These are phyloP conservation scores for Friedmanniomyces simplex DNA, from an alignment of 495 filamentous ascomycete species.

Conservation along the genomic window DNA sequence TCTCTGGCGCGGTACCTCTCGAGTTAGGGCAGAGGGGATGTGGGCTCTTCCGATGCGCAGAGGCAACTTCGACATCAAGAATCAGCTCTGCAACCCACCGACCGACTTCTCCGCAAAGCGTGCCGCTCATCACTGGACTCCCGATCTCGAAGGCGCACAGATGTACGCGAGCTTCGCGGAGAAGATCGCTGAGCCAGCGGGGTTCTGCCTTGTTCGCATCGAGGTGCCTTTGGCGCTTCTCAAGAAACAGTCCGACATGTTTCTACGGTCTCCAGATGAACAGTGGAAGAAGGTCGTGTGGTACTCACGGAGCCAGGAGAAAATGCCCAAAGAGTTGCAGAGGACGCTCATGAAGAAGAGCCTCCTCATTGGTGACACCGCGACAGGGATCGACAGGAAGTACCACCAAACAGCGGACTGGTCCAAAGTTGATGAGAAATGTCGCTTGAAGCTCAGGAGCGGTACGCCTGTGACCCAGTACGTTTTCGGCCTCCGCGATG, in stretches of 20 bases:
- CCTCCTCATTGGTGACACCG: neutral
- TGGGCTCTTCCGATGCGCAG: no score
- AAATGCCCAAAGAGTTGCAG: neutral
- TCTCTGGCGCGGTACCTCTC: neutral
- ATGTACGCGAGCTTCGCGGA: neutral
- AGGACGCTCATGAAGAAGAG: neutral
- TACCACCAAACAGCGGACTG: neutral
- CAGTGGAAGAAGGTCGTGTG: neutral
- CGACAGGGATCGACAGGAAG: neutral
- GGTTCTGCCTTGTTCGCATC: neutral
- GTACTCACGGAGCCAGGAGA: neutral
- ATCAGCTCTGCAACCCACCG: no score
- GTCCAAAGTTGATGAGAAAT: neutral
- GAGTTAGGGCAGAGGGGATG: neutral
- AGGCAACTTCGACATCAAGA: no score
- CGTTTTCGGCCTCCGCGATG: neutral
- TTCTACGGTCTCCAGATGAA: neutral
- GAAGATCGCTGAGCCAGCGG: neutral
- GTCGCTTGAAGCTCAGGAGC: neutral
- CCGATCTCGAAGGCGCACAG: neutral
- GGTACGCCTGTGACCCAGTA: neutral
- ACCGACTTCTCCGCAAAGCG: neutral
- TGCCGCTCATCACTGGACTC: neutral
- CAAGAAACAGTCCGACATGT: neutral
- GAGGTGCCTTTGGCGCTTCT: neutral